Evolutionary conservation across 768 basidiomycete genomes (phyloP), one percentile per base, ranked within the genome.

Genomic region (Tulasnella sp.): DNA sequence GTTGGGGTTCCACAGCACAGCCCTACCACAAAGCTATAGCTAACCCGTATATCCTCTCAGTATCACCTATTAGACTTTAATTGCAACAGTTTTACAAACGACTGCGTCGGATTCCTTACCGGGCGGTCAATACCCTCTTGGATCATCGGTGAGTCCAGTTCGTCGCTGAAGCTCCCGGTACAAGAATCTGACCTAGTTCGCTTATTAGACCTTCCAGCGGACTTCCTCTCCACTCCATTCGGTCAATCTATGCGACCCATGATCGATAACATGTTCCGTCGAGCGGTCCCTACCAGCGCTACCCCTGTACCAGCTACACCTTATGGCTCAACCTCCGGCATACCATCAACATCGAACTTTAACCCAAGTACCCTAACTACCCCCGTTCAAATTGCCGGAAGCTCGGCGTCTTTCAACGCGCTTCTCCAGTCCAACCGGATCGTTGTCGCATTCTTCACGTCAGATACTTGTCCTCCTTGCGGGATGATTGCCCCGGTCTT

Each of bases 11-110:
- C 42, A 14, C 49, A 19, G 1, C 29, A 12, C 22, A 42, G 70
- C 36, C 78, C 72, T 38, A 76, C 29, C 31, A 6, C 58, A 11
- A 34, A 64, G 31, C 58, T 64, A 40, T 64, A 25, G 7, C 42
- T n/a, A 29, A 17, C 22, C 29, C 22, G 22, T 11, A 29, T 22
- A 19, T 76, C 29, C 31, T 29, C 15, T 40, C 79, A 94, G 93
- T 95, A 95, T 80, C 93, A 95, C 82, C 85, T 94, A n/a, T 79
- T 83, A 91, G 94, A 97, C 58, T 96, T 96, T 79, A 97, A 97
- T 80, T 97, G 96, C 83, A 98, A 98, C 82, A 92, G 93, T 1
- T 98, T 98, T 79, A 96, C 94, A 2, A 93, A 91, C 77, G 94
- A 97, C 79, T 90, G 90, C 76, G 84, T 94, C 40, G 94, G 92